Percentiles rank a stretch among this genome's conserved stretches.
phyloP scores from a whole-genome alignment of 2,329 filamentous ascomycete species.

The Penicillium griseofulvum region DNA sequence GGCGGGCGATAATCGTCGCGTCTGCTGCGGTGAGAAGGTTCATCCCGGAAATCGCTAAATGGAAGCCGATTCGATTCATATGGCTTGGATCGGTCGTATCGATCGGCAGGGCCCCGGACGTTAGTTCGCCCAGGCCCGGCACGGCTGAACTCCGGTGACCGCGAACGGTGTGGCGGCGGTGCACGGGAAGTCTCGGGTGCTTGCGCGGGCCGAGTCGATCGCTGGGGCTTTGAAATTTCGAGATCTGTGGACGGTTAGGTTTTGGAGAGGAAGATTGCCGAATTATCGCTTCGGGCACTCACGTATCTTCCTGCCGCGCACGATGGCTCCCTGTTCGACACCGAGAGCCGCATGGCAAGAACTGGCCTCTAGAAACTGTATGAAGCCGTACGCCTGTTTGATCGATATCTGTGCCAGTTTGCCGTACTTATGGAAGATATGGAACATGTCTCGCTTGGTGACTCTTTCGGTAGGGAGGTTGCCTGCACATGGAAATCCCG shows the following conservation, averaged over 20 bases:
- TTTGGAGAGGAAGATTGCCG: not conserved
- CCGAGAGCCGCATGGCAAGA: conserved; percentile 75
- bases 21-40: conserved; percentile 45
- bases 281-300: conserved; percentile 43
- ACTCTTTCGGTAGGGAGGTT: conserved; percentile 92
- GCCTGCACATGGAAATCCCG: conserved; percentile 50
- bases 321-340: conserved; percentile 73
- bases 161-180: conserved; percentile 53
- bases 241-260: conserved; percentile 58
- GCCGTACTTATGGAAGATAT: conserved; percentile 82
- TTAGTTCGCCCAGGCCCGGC: conserved; percentile 34
- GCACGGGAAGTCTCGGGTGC: conserved; percentile 35
- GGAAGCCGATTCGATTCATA: conserved; percentile 36
- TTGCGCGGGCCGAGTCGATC: conserved; percentile 61
- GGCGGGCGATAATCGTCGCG: conserved; percentile 65
- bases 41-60: conserved; percentile 52
- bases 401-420: conserved; percentile 91
- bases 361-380: conserved; percentile 78
- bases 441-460: conserved; percentile 89
- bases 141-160: conserved; percentile 62
- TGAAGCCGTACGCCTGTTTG: conserved; percentile 95
- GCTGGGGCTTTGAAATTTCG: conserved; percentile 85
- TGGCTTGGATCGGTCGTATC: conserved; percentile 42
- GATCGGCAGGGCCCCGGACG: conserved; percentile 35
- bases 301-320: conserved; percentile 93